Base-by-base conservation (phyloP, 352 stramenopile genomes). In the Pythium scleroteichum region DNA sequence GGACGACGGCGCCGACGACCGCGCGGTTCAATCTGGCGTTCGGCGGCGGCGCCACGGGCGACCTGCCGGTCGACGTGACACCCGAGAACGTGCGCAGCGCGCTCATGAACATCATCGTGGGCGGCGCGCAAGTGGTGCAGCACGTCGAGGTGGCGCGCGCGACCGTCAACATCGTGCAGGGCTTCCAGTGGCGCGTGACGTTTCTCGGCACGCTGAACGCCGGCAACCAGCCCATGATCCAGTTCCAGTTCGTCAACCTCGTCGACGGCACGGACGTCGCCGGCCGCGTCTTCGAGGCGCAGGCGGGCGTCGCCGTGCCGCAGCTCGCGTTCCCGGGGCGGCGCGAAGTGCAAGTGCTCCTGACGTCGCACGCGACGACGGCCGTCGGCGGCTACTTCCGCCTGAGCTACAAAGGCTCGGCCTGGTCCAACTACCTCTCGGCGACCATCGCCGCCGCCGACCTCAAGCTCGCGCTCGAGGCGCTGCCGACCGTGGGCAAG, bases 71-170 rank as follows among this genome's bases (percentile, higher is more conserved):
- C 57, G 75, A 97, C 71, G 73, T 91, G 2, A 60, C 80, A 10
- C 75, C 88, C 2, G 86, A 88, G 57, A 90, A 96, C 62, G 48
- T 98, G 9, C 80, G 92, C 9, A 87, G 75, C 55, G 80, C 82
- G 22, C 70, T 98, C 19, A 91, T 98, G 74, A 97, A 97, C 59
- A 73, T 98, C 22, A 74, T 90, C 17, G 65, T 69, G 0, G 26
- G 35, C 12, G 59, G 54, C 23, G 41, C 42, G 5, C 51, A 61
- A 10, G 22, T 65, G 13, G 54, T 78, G 24, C 57, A 68, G 29
- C 57, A 77, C 55, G 56, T 89, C 17, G 62, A 83, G 46, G 81
- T 94, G 3, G 74, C 71, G 12, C 65, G 79, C 19, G 67, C 70
- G 29, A 73, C 69, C 2, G 64, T 89, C 29, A 78, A 84, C 39